phyloP scores from a whole-genome alignment of 148 eudicot species.

The Heliamphora exappendiculata region DNA sequence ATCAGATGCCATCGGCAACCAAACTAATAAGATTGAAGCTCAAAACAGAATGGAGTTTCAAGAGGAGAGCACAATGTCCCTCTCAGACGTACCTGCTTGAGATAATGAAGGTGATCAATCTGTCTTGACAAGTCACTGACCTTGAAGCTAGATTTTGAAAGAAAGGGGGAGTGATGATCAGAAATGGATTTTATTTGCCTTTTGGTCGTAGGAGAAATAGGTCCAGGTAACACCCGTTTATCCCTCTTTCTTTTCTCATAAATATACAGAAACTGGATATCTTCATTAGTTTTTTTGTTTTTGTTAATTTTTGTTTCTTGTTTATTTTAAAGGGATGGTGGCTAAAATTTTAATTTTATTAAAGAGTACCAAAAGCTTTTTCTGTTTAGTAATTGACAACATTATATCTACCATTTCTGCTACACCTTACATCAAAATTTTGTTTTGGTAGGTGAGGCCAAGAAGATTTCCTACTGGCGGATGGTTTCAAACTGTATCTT shows the following conservation, averaged over 20 bases:
- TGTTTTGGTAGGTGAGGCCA: constrained; percentile 58
- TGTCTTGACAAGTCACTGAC: background rate
- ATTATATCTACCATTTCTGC: constrained; percentile 65
- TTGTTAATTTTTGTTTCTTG: no score
- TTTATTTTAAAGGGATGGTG: no score
- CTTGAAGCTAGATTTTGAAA: background rate
- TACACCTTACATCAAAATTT: constrained; percentile 71
- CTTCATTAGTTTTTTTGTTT: no score
- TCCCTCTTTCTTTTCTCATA: no score
- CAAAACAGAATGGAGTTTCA: constrained; percentile 35
- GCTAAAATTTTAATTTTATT: no score
- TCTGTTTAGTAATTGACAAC: constrained; percentile 47
- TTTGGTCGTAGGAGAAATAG: no score
- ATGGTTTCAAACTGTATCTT: constrained; percentile 54
- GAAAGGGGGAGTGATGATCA: background rate
- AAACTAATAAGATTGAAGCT: constrained; percentile 61
- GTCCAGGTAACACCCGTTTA: no score
- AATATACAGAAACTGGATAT: no score
- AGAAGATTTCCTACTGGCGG: constrained; percentile 79
- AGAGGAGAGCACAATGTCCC: constrained; percentile 21
- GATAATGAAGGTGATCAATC: background rate
- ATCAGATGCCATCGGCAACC: constrained; percentile 74
- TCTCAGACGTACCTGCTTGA: constrained; percentile 21
- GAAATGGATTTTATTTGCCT: background rate
- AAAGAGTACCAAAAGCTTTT: constrained; percentile 36